phyloP scores from a whole-genome alignment of 306 rosid genomes.

The Coriaria nepalensis region DNA sequence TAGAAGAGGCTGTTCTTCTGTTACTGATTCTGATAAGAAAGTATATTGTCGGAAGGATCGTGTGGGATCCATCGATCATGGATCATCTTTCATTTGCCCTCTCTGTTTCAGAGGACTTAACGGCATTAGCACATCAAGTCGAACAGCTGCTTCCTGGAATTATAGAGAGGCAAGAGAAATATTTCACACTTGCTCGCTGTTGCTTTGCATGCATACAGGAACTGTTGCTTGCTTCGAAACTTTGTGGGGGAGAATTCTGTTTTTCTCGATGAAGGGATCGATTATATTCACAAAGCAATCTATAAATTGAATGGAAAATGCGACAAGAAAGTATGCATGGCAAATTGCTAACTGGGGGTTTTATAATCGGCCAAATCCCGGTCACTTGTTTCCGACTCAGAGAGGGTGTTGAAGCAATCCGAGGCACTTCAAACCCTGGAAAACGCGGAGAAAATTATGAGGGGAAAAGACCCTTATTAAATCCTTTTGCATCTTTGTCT shows the following conservation, averaged over 20 bases:
- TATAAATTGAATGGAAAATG: conserved; percentile 43
- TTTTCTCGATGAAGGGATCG: conserved; percentile 53
- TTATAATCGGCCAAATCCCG: conserved; percentile 52
- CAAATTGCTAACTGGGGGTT: conserved; percentile 63
- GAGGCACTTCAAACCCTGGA: conserved; percentile 51
- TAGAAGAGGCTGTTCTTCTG: conserved; percentile 83
- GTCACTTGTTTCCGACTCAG: conserved; percentile 44
- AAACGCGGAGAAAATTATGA: conserved; percentile 42
- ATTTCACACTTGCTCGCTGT: conserved; percentile 54
- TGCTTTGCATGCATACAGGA: conserved; percentile 43
- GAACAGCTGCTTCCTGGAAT: conserved; percentile 68
- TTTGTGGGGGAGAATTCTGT: conserved; percentile 51
- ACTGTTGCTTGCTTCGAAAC: conserved; percentile 62
- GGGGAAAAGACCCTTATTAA: conserved; percentile 50
- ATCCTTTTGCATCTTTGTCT: conserved; percentile 62
- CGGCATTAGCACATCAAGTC: conserved; percentile 45
- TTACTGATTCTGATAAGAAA: conserved; percentile 52
- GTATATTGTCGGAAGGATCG: conserved; percentile 30
- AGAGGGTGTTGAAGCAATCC: conserved; percentile 41
- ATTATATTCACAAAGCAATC: conserved; percentile 38
- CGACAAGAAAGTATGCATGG: conserved; percentile 35
- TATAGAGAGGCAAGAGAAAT: conserved; percentile 44
- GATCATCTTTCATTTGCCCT: conserved; percentile 80
- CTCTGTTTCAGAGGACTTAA: conserved; percentile 47
- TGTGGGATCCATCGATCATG: conserved; percentile 66